phyloP scores from a whole-genome alignment of 208 protist genomes.

The Acanthamoeba triangularis region DNA sequence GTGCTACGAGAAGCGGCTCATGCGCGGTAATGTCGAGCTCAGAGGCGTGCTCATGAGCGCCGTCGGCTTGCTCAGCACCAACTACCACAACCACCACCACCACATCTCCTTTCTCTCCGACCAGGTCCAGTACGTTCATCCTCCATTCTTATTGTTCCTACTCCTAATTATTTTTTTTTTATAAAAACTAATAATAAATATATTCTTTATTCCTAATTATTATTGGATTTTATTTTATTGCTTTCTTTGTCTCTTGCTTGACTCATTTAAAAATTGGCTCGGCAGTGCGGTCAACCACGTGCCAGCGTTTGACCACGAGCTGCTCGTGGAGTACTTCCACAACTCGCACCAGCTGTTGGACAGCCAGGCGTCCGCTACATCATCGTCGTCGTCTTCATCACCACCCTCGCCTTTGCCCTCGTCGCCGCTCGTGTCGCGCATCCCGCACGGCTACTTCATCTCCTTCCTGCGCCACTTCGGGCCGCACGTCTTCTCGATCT shows the following conservation, averaged over 20 bases:
- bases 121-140: constrained; percentile 46
- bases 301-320: not conserved
- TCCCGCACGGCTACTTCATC: constrained; percentile 39
- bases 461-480: constrained; percentile 28
- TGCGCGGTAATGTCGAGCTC: constrained; percentile 16
- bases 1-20: constrained; percentile 53
- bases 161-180: too few species aligned
- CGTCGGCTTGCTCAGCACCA: constrained; percentile 60
- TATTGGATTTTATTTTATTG: too few species aligned
- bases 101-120: constrained; percentile 60
- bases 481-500: constrained; percentile 39
- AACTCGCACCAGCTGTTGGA: not conserved
- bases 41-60: constrained; percentile 23
- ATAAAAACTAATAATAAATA: too few species aligned
- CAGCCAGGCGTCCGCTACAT: not conserved
- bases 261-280: not conserved
- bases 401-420: not conserved
- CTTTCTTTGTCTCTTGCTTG: not conserved
- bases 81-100: constrained; percentile 5
- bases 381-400: constrained; percentile 5
- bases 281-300: constrained; percentile 10
- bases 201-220: too few species aligned
- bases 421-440: not conserved
- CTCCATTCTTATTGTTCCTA: not conserved
- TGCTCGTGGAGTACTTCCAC: constrained; percentile 13